Conservation (phyloP, 148 eudicot genomes). For the Tetragonia tetragonoides region DNA sequence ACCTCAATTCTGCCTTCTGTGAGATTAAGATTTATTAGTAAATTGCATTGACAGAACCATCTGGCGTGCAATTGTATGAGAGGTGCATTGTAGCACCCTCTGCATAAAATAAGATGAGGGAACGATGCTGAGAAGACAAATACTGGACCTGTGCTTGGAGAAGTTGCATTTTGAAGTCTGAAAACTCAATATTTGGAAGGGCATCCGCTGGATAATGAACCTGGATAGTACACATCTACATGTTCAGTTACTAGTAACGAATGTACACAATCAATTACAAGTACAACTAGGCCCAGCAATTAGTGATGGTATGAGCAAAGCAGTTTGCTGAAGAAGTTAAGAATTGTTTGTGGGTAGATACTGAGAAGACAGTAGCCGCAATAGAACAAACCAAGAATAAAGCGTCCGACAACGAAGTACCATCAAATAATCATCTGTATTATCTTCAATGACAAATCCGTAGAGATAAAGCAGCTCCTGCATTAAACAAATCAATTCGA, state of each 20-base stretch:
- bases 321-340: not conserved
- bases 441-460: slow-evolving; percentile 80
- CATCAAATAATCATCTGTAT: slow-evolving; percentile 97
- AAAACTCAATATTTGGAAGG: slow-evolving; percentile 50
- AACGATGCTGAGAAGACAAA: not conserved
- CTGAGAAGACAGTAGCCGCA: slow-evolving; percentile 11
- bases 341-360: not conserved
- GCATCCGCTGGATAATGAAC: slow-evolving; percentile 82
- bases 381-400: not conserved
- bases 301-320: not conserved
- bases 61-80: not conserved
- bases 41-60: not conserved
- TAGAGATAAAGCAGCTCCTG: slow-evolving; percentile 96
- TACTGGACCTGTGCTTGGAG: slow-evolving; percentile 76
- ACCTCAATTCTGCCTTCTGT: slow-evolving; percentile 87
- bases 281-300: not conserved
- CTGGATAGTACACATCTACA: slow-evolving; percentile 32
- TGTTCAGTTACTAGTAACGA: slow-evolving; percentile 15
- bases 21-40: slow-evolving; percentile 19
- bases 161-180: slow-evolving; percentile 75
- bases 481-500: slow-evolving; percentile 17
- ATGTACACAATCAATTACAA: not conserved
- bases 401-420: slow-evolving; percentile 33
- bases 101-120: not conserved
- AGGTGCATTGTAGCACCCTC: not conserved